Percentiles rank a stretch among this genome's conserved stretches.
phyloP scores from a whole-genome alignment of 306 rosid species.

The Pyrus bretschneideri region DNA sequence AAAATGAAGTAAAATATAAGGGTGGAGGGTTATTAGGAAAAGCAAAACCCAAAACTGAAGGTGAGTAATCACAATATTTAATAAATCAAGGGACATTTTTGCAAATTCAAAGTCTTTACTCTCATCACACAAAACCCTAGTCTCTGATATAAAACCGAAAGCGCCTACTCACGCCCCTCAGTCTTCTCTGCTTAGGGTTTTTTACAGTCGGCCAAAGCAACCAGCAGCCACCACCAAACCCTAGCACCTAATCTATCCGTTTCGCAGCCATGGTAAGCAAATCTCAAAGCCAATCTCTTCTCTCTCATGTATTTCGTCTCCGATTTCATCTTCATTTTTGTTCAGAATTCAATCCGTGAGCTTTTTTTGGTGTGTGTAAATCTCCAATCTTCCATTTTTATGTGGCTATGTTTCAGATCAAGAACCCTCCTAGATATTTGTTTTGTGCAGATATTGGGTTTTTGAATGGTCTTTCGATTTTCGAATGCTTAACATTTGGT shows the following conservation, averaged over 20 bases:
- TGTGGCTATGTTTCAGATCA: background rate
- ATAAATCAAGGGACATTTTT: background rate
- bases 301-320: background rate
- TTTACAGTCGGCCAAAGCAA: constrained; percentile 2
- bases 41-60: background rate
- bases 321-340: background rate
- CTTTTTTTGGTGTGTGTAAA: background rate
- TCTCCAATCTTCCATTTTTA: background rate
- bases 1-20: no score
- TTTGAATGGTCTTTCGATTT: background rate
- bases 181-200: constrained; percentile 10
- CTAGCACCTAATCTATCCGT: background rate
- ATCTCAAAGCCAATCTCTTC: background rate
- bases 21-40: no score
- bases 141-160: constrained; percentile 2
- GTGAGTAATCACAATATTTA: background rate
- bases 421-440: background rate
- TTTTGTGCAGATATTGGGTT: background rate
- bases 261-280: constrained; percentile 30
- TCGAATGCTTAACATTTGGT: background rate
- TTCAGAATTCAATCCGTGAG: background rate
- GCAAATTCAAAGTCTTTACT: background rate
- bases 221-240: background rate
- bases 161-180: background rate
- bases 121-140: constrained; percentile 26